Percentiles rank a stretch among this genome's conserved stretches.
phyloP scores from a whole-genome alignment of 306 rosid species.

The Fragaria nilgerrensis region DNA sequence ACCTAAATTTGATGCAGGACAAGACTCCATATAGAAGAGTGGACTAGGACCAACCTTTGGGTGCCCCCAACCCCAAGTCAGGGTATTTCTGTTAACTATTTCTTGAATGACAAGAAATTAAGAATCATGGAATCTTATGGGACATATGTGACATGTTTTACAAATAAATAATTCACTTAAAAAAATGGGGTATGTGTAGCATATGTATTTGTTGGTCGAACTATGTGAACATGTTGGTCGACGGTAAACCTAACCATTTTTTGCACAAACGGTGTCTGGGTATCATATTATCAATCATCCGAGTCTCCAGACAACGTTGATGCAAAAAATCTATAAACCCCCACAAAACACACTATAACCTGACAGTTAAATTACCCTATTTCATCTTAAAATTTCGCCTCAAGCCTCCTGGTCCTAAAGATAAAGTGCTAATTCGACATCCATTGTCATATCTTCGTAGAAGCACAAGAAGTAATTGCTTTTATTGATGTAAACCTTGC shows the following conservation, averaged over 20 bases:
- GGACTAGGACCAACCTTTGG: background rate
- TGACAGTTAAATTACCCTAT: no score
- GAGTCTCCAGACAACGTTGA: no score
- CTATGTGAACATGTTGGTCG: background rate
- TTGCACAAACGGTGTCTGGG: accelerated
- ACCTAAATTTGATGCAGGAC: background rate
- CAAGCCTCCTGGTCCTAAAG: no score
- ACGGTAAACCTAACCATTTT: no score
- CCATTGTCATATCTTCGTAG: background rate
- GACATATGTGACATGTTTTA: background rate
- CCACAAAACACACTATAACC: no score
- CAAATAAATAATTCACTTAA: no score
- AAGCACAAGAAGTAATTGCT: background rate
- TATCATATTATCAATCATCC: no score
- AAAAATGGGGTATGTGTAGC: no score
- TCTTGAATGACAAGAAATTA: no score
- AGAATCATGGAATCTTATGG: no score
- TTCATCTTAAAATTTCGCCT: no score
- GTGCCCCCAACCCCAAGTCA: background rate
- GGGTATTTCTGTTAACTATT: constrained; percentile 23
- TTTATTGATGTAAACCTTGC: background rate
- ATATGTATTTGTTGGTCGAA: background rate
- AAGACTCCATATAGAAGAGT: background rate
- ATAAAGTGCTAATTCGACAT: background rate
- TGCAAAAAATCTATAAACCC: no score